phyloP scores from a whole-genome alignment of 495 filamentous ascomycete species.

The Penicillium verhagenii region DNA sequence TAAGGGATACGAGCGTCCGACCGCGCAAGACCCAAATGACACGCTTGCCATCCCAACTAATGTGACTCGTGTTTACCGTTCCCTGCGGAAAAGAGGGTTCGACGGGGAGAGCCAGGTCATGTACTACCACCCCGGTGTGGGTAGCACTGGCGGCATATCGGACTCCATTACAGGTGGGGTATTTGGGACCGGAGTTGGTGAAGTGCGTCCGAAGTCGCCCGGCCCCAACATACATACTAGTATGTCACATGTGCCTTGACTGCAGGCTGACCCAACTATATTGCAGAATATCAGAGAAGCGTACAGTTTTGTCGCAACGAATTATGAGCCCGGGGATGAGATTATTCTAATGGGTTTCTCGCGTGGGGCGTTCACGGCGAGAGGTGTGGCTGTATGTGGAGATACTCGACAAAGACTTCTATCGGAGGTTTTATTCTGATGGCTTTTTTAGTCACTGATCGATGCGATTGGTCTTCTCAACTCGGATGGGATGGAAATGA shows the following conservation, averaged over 20 bases:
- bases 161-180: constrained; percentile 50
- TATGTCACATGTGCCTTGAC: too few relatives aligned
- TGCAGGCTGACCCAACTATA: not conserved
- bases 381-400: constrained; percentile 45
- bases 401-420: not conserved
- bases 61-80: constrained; percentile 42
- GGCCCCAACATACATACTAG: too few relatives aligned
- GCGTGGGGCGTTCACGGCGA: constrained; percentile 69
- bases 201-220: constrained; percentile 26
- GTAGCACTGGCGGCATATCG: constrained; percentile 39
- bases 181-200: constrained; percentile 47
- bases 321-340: constrained; percentile 66
- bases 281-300: constrained; percentile 60
- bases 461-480: constrained; percentile 62
- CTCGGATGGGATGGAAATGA: constrained; percentile 58
- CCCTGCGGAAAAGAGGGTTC: constrained; percentile 29
- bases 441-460: constrained; percentile 53
- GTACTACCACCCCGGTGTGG: constrained; percentile 56
- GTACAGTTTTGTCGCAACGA: constrained; percentile 65
- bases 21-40: constrained; percentile 17
- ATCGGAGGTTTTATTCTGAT: not conserved
- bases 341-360: constrained; percentile 73
- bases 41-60: constrained; percentile 40
- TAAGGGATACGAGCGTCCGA: constrained; percentile 18
- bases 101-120: constrained; percentile 43